These are phyloP conservation scores for Penicillium arizonense DNA, from an alignment of 495 filamentous ascomycete genomes.

Conservation along the genomic window DNA sequence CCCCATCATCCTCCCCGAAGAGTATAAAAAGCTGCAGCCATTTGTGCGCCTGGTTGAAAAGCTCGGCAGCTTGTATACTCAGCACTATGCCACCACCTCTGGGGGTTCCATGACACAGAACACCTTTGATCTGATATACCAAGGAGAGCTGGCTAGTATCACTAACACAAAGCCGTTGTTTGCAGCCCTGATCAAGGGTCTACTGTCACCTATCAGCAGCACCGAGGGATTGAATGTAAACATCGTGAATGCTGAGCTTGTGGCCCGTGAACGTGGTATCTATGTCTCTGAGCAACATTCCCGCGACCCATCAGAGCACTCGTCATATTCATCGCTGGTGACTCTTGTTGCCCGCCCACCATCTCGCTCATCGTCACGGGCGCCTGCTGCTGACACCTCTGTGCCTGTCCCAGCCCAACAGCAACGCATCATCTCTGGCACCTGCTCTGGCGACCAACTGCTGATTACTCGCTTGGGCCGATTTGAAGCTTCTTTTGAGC, in stretches of 20 bases:
- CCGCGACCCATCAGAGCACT: constrained; percentile 46
- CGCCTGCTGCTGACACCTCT: constrained; percentile 9
- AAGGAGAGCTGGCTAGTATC: constrained; percentile 60
- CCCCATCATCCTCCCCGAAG: constrained; percentile 69
- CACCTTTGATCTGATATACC: constrained; percentile 67
- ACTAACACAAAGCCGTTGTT: constrained; percentile 68
- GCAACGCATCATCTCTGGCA: constrained; percentile 63
- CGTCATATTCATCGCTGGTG: constrained; percentile 58
- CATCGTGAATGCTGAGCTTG: constrained; percentile 69
- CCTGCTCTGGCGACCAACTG: constrained; percentile 54
- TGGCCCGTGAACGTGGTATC: constrained; percentile 68
- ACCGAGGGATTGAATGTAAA: constrained; percentile 63
- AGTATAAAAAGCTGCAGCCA: constrained; percentile 66
- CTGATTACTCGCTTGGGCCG: constrained; percentile 65
- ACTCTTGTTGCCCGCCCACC: constrained; percentile 50
- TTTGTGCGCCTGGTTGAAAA: constrained; percentile 67
- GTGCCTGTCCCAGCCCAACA: constrained; percentile 8
- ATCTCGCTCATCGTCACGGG: constrained; percentile 22
- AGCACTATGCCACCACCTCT: constrained; percentile 54
- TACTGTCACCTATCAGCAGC: constrained; percentile 57
- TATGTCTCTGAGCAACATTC: constrained; percentile 63
- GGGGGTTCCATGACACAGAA: constrained; percentile 39
- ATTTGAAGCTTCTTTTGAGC: constrained; percentile 62
- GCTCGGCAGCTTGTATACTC: constrained; percentile 68
- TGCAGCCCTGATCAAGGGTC: constrained; percentile 66